Evolutionary conservation across 768 basidiomycete genomes (phyloP), one percentile per base, ranked within the genome.

Genomic region (Aureoboletus auriporus): DNA sequence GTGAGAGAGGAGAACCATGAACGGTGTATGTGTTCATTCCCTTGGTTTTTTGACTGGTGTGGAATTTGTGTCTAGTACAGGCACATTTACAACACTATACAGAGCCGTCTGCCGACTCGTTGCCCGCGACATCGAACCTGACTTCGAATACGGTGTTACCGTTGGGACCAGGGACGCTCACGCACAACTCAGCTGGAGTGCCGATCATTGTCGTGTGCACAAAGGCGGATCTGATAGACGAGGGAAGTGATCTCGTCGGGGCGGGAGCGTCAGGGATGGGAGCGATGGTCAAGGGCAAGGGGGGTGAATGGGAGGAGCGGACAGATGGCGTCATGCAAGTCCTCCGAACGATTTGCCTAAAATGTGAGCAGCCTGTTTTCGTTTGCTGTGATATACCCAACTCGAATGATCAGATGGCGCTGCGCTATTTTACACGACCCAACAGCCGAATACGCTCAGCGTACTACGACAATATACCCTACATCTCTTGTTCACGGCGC

Each of bases 301-400:
- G 91, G 2, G 86, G 83, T 9, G 88, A 90, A 59, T 92, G 89
- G 89, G 96, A 99, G 67, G 96, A 99, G 67, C 75, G 86, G 58
- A 94, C 93, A 36, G 96, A 99, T 62, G 87, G 88, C 35, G 75
- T 97, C 5, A 95, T 96, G 84, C 95, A 98, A 61, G 82, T 90
- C n/a, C 75, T 99, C 43, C 79, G 96, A 34, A 89, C 92, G 0
- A 81, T 98, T 45, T 95, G 92, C 63, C 69, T 97, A 44, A 90
- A 91, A 69, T 96, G 95, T 94, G 55, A 61, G 93, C 74, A 16
- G 23, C 27, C 33, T 38, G 2, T 47, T 20, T 37, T 42, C 13
- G 10, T 35, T 47, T 26, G 4, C 23, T n/a, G 4, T 34, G 27
- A 38, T 34, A 26, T 14, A 20, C 27, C 38, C 51, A 50, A 49